Percentiles rank a stretch among this genome's conserved stretches.
Conservation (phyloP, 2,329 filamentous ascomycete genomes). For the Monosporascus sp. region DNA sequence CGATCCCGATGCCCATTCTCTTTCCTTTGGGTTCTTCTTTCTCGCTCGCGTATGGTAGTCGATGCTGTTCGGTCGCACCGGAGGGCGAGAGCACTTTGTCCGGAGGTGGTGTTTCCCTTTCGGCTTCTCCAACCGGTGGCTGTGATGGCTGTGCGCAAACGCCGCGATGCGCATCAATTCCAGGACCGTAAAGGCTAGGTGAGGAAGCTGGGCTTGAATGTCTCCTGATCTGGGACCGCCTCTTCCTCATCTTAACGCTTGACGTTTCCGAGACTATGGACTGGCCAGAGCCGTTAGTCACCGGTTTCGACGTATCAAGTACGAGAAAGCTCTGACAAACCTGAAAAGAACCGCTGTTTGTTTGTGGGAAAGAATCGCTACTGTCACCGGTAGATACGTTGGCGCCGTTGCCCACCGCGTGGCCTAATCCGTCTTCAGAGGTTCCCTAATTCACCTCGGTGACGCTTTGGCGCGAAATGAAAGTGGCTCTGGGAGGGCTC, state of each 20-base stretch:
- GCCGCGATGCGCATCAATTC: constrained; percentile 24
- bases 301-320: not conserved
- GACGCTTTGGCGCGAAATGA: constrained; percentile 27
- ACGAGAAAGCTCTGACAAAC: not conserved
- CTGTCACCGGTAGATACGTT: not conserved
- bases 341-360: not conserved
- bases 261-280: not conserved
- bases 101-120: constrained; percentile 4
- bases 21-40: not conserved
- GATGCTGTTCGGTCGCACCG: not conserved
- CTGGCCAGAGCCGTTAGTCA: not conserved
- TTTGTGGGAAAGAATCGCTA: not conserved
- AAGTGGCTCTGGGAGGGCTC: constrained; percentile 15
- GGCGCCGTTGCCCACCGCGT: not conserved
- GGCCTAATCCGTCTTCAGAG: constrained; percentile 6
- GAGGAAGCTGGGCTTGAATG: not conserved
- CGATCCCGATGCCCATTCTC: constrained; percentile 12
- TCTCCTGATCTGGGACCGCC: not conserved
- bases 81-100: not conserved
- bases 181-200: constrained; percentile 15
- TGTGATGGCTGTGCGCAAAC: constrained; percentile 2
- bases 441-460: constrained; percentile 26
- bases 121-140: constrained; percentile 13
- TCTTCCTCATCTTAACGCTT: not conserved
- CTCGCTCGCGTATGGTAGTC: constrained; percentile 1